Conservation (phyloP, 148 eudicot species). For the Salicornia ramosissima region DNA sequence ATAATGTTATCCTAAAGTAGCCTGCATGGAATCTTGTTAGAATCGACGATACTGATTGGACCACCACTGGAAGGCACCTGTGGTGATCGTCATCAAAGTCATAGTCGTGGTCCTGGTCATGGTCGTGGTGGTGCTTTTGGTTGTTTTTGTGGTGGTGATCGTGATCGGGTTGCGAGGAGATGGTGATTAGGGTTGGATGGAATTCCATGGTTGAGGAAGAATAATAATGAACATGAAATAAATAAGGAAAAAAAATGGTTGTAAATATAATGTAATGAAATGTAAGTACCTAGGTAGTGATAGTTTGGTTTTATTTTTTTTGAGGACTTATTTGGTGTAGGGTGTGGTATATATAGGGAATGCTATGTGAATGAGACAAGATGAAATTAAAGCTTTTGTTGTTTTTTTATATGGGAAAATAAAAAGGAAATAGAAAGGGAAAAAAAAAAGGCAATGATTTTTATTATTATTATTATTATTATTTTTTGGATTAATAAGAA, state of each 20-base stretch:
- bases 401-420: background rate
- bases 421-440: background rate
- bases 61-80: background rate
- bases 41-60: constrained; percentile 6
- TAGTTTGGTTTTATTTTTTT: background rate
- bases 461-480: too few relatives aligned
- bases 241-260: background rate
- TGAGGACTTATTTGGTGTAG: background rate
- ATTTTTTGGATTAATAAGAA: background rate
- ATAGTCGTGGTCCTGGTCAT: too few relatives aligned
- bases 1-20: constrained; percentile 39
- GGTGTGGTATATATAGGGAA: background rate
- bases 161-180: background rate
- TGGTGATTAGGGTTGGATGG: background rate
- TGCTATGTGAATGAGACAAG: constrained; percentile 14
- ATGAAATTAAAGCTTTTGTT: background rate
- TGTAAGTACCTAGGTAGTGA: background rate
- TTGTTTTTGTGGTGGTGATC: too few relatives aligned
- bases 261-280: background rate
- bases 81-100: background rate
- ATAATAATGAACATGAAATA: background rate
- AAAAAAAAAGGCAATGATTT: background rate
- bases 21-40: constrained; percentile 34
- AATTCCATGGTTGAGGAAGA: constrained; percentile 13
- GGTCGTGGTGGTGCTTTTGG: too few relatives aligned